A percentile compares a stretch with the other conserved stretches of the same genome.
Evolutionary conservation across 2,329 filamentous ascomycete genomes (phyloP).

Genomic region (Colletotrichum echinochloae): DNA sequence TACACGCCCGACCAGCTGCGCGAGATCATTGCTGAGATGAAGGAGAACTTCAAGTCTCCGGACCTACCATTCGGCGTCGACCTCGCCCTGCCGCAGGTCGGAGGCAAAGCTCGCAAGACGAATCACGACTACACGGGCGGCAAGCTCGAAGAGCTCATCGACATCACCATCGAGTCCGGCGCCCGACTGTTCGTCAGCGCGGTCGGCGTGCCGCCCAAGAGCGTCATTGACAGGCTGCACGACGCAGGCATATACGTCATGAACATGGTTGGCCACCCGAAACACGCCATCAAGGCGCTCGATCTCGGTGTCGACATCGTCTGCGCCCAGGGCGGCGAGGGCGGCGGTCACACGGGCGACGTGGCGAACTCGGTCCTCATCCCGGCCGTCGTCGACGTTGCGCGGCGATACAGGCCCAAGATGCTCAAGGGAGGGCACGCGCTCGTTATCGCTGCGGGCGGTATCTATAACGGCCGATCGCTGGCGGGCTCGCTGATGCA

Average conservation of each 20-base stretch:
- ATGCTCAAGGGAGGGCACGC: conserved; percentile 76
- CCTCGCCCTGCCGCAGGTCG: conserved; percentile 89
- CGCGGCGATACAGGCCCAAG: conserved; percentile 75
- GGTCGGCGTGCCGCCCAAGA: conserved; percentile 84
- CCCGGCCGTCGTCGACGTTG: conserved; percentile 88
- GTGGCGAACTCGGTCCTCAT: conserved; percentile 88
- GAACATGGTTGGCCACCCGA: conserved; percentile 97
- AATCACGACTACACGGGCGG: conserved; percentile 97
- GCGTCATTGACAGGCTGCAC: conserved; percentile 82
- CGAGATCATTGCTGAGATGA: conserved; percentile 87
- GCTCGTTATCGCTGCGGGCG: conserved; percentile 89
- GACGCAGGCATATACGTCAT: conserved; percentile 85
- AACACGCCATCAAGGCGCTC: conserved; percentile 90
- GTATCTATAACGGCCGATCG: conserved; percentile 84
- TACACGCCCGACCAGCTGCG: conserved; percentile 82
- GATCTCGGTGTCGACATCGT: conserved; percentile 90
- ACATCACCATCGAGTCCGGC: conserved; percentile 86
- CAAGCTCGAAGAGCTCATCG: conserved; percentile 87
- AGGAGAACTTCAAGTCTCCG: conserved; percentile 74
- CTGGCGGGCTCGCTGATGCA: conserved; percentile 88
- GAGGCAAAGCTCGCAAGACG: conserved; percentile 84
- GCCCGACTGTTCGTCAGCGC: conserved; percentile 88
- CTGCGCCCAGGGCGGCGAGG: conserved; percentile 92
- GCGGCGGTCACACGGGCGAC: conserved; percentile 92
- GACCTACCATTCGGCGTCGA: conserved; percentile 90